Percentiles rank a stretch among this genome's conserved stretches.
Conservation (phyloP, 768 basidiomycete genomes). For the Grammothele lineata region DNA sequence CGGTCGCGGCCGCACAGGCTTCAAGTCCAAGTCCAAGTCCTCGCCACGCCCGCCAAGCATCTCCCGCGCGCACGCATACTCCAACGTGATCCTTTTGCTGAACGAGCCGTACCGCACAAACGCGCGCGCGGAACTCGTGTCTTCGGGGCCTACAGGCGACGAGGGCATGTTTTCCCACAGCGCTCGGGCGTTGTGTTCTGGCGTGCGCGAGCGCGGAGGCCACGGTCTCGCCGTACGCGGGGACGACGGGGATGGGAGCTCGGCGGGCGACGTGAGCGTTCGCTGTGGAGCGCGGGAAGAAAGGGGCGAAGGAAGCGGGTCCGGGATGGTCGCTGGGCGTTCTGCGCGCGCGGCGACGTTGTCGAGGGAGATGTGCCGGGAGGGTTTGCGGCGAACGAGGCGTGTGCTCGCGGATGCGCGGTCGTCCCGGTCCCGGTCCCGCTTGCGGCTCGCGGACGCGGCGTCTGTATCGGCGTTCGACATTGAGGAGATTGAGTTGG, state of each 20-base stretch:
- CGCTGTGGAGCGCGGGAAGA: too few relatives aligned
- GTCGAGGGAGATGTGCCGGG: slow-evolving; percentile 29
- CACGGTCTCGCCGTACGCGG: not conserved
- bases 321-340: not conserved
- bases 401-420: slow-evolving; percentile 2
- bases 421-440: slow-evolving; percentile 4
- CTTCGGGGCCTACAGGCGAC: slow-evolving; percentile 19
- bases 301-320: too few relatives aligned
- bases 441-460: slow-evolving; percentile 5
- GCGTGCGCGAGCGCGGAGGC: not conserved
- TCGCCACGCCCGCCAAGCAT: slow-evolving; percentile 1
- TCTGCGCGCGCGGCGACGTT: slow-evolving; percentile 30
- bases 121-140: too few relatives aligned
- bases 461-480: not conserved
- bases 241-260: slow-evolving; percentile 2
- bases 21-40: too few relatives aligned
- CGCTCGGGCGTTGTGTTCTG: slow-evolving; percentile 4
- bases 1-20: not conserved
- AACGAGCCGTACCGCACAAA: slow-evolving; percentile 23
- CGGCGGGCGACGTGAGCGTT: too few relatives aligned
- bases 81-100: slow-evolving; percentile 26
- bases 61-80: slow-evolving; percentile 34
- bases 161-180: slow-evolving; percentile 31
- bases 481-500: not conserved
- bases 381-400: slow-evolving; percentile 7